A percentile compares a stretch with the other conserved stretches of the same genome.
Conservation (phyloP, 495 filamentous ascomycete species). For the Apiosordaria backusii region DNA sequence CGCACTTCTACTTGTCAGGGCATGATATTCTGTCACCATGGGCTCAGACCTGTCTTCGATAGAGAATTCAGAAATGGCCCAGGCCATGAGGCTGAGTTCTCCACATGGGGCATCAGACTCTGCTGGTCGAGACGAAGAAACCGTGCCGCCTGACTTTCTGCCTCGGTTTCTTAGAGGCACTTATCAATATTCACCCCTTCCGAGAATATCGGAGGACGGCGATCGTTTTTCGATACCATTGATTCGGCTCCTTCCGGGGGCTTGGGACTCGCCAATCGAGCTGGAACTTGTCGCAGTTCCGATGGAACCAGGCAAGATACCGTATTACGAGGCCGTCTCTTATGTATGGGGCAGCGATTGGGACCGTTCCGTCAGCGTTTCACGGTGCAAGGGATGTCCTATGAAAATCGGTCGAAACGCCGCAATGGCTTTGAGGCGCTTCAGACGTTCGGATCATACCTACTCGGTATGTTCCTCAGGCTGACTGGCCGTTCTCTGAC, state of each 20-base stretch:
- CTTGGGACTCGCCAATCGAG: not conserved
- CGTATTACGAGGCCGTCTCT: not conserved
- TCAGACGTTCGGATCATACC: not conserved
- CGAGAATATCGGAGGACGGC: not conserved
- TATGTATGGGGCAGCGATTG: not conserved
- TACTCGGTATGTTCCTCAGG: not conserved
- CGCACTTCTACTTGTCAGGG: too few relatives aligned
- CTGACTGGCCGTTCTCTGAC: not conserved
- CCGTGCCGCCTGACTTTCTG: not conserved
- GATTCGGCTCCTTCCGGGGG: not conserved
- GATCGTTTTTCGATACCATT: not conserved
- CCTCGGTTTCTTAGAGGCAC: not conserved
- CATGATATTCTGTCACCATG: not conserved
- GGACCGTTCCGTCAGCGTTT: not conserved
- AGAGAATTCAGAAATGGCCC: too few relatives aligned
- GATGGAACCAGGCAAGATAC: not conserved
- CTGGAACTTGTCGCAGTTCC: not conserved
- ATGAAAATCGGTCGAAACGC: not conserved
- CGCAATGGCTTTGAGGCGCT: not conserved
- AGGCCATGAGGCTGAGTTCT: too few relatives aligned
- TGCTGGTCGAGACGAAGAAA: too few relatives aligned
- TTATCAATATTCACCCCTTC: not conserved
- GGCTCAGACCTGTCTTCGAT: not conserved
- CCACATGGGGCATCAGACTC: too few relatives aligned
- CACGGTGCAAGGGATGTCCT: too few relatives aligned